Evolutionary conservation across 2,329 filamentous ascomycete species (phyloP), one percentile per base, ranked within the genome.

Genomic region (Phoma herbarum): DNA sequence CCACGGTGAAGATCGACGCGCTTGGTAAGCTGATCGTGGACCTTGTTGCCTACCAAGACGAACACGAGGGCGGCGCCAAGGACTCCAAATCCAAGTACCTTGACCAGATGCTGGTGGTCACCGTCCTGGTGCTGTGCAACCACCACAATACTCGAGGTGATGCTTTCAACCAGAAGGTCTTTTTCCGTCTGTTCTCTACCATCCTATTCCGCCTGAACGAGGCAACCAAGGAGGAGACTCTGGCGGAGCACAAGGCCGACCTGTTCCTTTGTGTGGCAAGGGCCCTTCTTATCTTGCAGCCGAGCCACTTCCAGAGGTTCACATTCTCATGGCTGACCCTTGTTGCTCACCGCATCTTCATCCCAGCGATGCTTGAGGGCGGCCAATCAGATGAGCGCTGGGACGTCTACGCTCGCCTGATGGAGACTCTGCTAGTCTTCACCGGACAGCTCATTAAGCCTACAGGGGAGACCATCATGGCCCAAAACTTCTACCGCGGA

Each of bases 161-260:
- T 52, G 85, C 84, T 37, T 93, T 96, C 81, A 94, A 92, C 69
- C 90, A 94, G 72, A 89, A 92, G 61, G 88, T 96, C 28, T 98
- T 97, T 82, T 95, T 93, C 85, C 88, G 94, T 44, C 84, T 99
- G 41, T 90, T 97, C 73, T 94, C 92, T 0, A 85, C 90, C 69
- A 84, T 97, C 46, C 83, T 99, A 4, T 91, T 90, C 75, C 90
- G 95, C 67, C 84, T 94, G 55, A 88, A 60, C 83, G 88, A 56
- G 73, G 89, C 31, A 75, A 83, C 44, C 82, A 88, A 77, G 50
- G 73, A 77, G 16, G 65, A 53, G 77, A 53, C 57, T 6, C 62
- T 76, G 33, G 68, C 63, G 33, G 71, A 84, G 20, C 89, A 92
- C 66, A 85, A 86, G 62, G 82, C 82, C n/a, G 86, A 89, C 28